Conservation (phyloP, 306 rosid genomes). For the Prosopis cineraria region DNA sequence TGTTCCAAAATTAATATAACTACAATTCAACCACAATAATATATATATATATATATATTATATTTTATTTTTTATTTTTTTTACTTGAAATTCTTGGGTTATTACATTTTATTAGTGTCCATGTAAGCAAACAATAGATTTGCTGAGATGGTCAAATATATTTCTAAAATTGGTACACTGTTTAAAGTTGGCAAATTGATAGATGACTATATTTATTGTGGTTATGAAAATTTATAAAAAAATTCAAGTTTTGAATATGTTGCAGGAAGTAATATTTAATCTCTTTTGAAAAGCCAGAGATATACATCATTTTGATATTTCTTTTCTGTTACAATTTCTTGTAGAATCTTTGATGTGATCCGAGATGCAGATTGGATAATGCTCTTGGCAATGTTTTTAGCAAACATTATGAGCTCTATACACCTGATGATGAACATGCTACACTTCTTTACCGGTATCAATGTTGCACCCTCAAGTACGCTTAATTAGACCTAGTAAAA, state of each 20-base stretch:
- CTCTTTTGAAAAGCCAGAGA: conserved; percentile 26
- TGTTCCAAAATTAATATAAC: too few species aligned
- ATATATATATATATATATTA: too few species aligned
- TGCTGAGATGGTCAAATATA: conserved; percentile 23
- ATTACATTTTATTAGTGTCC: conserved; percentile 29
- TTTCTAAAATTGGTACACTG: conserved; percentile 20
- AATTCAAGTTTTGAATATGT: conserved; percentile 10
- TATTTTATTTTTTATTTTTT: too few species aligned
- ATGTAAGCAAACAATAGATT: background rate
- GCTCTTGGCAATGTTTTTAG: conserved; percentile 90
- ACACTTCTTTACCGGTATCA: conserved; percentile 91
- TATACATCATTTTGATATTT: conserved; percentile 31
- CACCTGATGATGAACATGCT: conserved; percentile 88
- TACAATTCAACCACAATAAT: too few species aligned
- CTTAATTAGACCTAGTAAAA: conserved; percentile 32
- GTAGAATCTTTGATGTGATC: conserved; percentile 96
- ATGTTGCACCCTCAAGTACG: conserved; percentile 36
- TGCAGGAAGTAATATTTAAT: conserved; percentile 23
- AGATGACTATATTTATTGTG: conserved; percentile 19
- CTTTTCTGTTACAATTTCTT: conserved; percentile 72
- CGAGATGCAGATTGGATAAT: conserved; percentile 85
- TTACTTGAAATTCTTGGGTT: too few species aligned
- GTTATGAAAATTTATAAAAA: conserved; percentile 22
- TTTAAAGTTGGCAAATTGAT: conserved; percentile 1
- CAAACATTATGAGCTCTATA: conserved; percentile 88